phyloP scores from a whole-genome alignment of 2,329 filamentous ascomycete species.

The Lomentospora prolificans region DNA sequence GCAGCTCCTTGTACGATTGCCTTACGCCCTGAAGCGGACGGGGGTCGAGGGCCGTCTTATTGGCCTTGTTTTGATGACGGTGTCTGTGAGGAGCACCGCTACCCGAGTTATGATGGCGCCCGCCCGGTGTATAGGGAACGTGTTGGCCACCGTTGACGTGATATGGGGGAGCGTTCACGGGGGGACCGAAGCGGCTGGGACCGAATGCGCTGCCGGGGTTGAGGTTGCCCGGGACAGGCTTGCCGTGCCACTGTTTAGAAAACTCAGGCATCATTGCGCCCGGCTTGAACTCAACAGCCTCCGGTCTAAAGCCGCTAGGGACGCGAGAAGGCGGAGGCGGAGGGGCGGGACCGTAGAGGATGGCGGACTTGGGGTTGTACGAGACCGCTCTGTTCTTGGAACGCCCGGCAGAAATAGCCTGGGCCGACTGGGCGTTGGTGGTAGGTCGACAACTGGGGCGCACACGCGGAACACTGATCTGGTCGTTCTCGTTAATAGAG shows the following conservation, averaged over 20 bases:
- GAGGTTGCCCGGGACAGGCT: neutral
- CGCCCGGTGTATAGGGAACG: neutral
- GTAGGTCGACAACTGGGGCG: neutral
- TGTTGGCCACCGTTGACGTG: neutral
- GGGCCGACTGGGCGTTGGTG: no score
- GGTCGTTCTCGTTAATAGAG: no score
- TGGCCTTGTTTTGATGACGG: neutral
- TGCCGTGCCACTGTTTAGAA: neutral
- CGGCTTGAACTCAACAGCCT: neutral
- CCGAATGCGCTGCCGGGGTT: neutral
- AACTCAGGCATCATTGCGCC: neutral
- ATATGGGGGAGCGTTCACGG: neutral
- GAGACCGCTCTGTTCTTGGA: neutral
- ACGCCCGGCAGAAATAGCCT: no score
- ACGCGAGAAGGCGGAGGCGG: neutral
- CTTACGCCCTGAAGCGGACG: neutral
- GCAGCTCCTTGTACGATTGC: neutral
- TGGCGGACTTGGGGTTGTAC: neutral
- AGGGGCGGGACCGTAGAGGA: neutral
- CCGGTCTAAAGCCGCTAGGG: neutral
- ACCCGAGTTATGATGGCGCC: neutral
- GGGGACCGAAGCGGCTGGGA: neutral
- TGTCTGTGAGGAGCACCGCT: neutral
- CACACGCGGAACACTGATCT: no score
- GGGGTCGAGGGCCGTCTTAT: neutral